These are phyloP conservation scores for Stephania cephalantha DNA, from an alignment of 164 flowering plant species.

Conservation along the genomic window DNA sequence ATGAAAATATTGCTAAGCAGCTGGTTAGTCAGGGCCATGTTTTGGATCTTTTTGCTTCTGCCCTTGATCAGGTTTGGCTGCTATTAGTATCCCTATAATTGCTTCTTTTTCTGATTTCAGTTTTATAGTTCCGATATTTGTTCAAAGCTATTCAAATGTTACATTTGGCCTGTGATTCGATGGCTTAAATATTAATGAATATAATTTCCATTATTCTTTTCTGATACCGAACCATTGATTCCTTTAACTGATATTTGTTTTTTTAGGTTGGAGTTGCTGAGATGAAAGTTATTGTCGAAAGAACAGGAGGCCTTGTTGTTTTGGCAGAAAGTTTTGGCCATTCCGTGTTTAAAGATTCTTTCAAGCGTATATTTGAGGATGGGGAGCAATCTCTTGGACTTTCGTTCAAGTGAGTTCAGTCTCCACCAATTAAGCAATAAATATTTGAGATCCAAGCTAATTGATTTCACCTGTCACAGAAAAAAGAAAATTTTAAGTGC, in stretches of 20 bases:
- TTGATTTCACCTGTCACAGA: background rate
- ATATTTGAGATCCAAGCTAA: background rate
- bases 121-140: conserved; percentile 1
- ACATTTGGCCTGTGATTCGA: background rate
- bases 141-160: background rate
- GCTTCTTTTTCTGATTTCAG: background rate
- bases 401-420: conserved; percentile 73
- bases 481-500: background rate
- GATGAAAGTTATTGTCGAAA: conserved; percentile 90
- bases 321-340: conserved; percentile 97
- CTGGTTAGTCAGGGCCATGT: conserved; percentile 90
- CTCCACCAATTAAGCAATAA: background rate
- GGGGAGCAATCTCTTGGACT: conserved; percentile 93
- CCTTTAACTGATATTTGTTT: background rate
- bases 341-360: conserved; percentile 87
- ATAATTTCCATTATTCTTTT: background rate
- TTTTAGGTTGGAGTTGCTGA: conserved; percentile 94
- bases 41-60: conserved; percentile 93
- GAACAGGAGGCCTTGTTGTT: conserved; percentile 93
- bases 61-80: conserved; percentile 87
- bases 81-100: background rate
- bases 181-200: background rate
- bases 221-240: background rate
- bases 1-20: conserved; percentile 81
- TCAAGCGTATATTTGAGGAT: conserved; percentile 82